Evolutionary conservation across 1,139 yeast species (phyloP).

Genomic region (Debaryomycetaceae sp.): DNA sequence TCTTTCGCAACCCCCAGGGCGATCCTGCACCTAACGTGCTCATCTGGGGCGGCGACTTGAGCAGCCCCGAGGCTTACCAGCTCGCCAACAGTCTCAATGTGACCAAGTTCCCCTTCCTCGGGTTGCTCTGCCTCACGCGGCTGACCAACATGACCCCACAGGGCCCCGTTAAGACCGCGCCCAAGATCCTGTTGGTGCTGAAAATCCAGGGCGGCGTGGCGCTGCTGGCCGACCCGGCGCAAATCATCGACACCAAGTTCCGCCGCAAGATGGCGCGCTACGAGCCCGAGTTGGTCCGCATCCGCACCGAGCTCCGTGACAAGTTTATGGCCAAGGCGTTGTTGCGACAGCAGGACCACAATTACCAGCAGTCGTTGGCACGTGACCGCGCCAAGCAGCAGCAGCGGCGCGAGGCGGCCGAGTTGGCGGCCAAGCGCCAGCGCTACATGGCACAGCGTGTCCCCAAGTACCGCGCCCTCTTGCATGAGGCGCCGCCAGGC

Average conservation of each 20-base stretch:
- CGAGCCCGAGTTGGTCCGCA: slow-evolving; percentile 54
- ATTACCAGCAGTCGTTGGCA: slow-evolving; percentile 66
- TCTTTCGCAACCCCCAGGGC: slow-evolving; percentile 24
- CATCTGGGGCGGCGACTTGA: slow-evolving; percentile 87
- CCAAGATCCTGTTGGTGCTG: slow-evolving; percentile 57
- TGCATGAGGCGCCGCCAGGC: slow-evolving; percentile 24
- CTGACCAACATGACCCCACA: slow-evolving; percentile 54
- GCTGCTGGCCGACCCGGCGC: slow-evolving; percentile 23
- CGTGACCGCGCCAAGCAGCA: slow-evolving; percentile 43
- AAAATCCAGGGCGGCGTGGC: slow-evolving; percentile 63
- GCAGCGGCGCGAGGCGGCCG: slow-evolving; percentile 20
- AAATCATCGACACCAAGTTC: slow-evolving; percentile 35
- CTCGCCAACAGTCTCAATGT: slow-evolving; percentile 73
- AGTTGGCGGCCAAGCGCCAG: slow-evolving; percentile 13
- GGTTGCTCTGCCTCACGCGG: slow-evolving; percentile 56
- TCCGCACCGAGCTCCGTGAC: slow-evolving; percentile 61
- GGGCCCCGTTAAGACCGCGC: slow-evolving; percentile 49
- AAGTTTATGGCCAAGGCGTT: slow-evolving; percentile 56
- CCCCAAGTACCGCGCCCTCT: slow-evolving; percentile 39
- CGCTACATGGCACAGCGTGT: slow-evolving; percentile 41
- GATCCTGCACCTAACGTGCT: too few relatives aligned
- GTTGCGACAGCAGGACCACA: slow-evolving; percentile 71
- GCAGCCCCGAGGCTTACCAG: slow-evolving; percentile 78
- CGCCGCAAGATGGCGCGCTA: slow-evolving; percentile 47
- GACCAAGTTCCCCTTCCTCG: slow-evolving; percentile 76